A percentile compares a stretch with the other conserved stretches of the same genome.
These are phyloP conservation scores for Boletus sp. DNA, from an alignment of 1,284 basidiomycete genomes.

Conservation along the genomic window DNA sequence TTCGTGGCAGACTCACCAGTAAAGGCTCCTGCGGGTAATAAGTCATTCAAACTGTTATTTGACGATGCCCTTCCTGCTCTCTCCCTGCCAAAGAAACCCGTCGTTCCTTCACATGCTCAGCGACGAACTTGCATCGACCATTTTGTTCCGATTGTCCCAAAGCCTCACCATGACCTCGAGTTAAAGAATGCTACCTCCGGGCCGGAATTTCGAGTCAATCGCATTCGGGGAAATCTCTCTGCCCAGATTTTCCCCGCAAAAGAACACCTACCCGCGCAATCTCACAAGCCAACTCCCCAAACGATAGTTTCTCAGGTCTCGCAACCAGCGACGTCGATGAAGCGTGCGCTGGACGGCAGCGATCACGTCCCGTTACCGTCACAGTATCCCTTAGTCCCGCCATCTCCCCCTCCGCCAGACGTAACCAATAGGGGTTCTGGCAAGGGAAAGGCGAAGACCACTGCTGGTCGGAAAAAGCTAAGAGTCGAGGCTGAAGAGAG, in stretches of 20 bases:
- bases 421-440: conserved; percentile 27
- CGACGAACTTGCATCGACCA: not conserved
- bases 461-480: conserved; percentile 39
- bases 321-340: conserved; percentile 17
- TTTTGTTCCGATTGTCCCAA: conserved; percentile 2
- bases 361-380: conserved; percentile 3
- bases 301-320: not conserved
- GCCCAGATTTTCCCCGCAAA: conserved; percentile 16
- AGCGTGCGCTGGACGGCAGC: conserved; percentile 20
- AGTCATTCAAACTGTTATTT: conserved; percentile 64
- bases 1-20: conserved; percentile 68
- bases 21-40: conserved; percentile 52
- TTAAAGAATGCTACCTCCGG: conserved; percentile 4
- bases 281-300: conserved; percentile 1
- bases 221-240: conserved; percentile 5
- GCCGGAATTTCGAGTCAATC: conserved; percentile 1
- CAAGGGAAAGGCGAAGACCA: conserved; percentile 41
- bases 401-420: conserved; percentile 56
- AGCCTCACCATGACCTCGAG: conserved; percentile 1
- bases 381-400: conserved; percentile 43
- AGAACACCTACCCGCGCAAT: not conserved
- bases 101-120: not conserved
- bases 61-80: conserved; percentile 45
- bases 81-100: conserved; percentile 17
- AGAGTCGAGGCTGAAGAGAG: conserved; percentile 35